Evolutionary conservation across 768 basidiomycete species (phyloP), one percentile per base, ranked within the genome.

Genomic region (Leccinum arenicola): DNA sequence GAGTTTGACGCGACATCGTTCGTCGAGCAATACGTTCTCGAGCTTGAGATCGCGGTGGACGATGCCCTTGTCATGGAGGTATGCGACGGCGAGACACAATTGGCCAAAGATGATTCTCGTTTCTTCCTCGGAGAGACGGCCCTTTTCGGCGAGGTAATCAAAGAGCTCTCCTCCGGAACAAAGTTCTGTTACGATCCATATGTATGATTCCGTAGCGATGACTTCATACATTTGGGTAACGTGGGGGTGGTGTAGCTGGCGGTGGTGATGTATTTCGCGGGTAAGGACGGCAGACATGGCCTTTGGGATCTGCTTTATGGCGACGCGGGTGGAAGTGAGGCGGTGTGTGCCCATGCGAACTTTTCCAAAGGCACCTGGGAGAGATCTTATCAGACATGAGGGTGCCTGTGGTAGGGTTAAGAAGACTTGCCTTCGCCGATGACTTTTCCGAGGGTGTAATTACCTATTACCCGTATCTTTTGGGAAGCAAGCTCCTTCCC

Each of bases 241-340:
- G 70, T 97, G 87, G 0, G 94, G 94, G 68, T 98, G 96, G 71
- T 97, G 97, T 12, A 99, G 84, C 52, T 93, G 91, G 53, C 96
- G 90, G 76, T 99, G 96, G 68, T 99, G 97, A 70, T 99, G 96
- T 56, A 99, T 97, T 77, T 99, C 96, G 63, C 96, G 86, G 27
- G 97, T 99, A 43, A 99, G 82, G 17, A 90, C 83, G 6, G 95
- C 84, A 33, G 95, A 93, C 80, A 94, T 85, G 58, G 87, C 84
- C 74, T 98, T 98, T 38, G 96, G 93, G 63, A 98, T 96, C 75
- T 98, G 95, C 77, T 99, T 99, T 78, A 99, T 89, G 56, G 96
- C 96, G 65, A 96, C 95, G 54, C 93, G 85, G 49, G 88, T 88
- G 7, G 89, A 90, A 3, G 95, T 95, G 50, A 98, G 80, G 59